Conservation (phyloP, 306 rosid species). For the Gastrolobium bilobum region DNA sequence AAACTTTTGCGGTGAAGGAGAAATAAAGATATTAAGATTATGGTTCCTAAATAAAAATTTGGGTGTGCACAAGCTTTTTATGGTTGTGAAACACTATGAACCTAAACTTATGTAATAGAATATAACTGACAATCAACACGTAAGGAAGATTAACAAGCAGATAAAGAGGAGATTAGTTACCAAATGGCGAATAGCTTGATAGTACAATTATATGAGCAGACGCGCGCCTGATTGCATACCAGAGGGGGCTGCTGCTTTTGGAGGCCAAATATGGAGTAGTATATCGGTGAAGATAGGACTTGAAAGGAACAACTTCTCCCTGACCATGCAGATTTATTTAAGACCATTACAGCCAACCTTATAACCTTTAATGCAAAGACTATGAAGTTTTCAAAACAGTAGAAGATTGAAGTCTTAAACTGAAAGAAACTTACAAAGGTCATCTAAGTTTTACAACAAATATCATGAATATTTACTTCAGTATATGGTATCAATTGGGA, state of each 20-base stretch:
- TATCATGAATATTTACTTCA: constrained; percentile 34
- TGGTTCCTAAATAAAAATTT: not conserved
- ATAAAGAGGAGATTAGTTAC: constrained; percentile 58
- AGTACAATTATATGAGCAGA: constrained; percentile 95
- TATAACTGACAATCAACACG: constrained; percentile 3
- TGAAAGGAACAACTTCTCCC: constrained; percentile 95
- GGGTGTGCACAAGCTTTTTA: not conserved
- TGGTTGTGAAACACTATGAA: constrained; percentile 1
- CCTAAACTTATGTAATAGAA: not conserved
- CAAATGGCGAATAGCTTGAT: constrained; percentile 91
- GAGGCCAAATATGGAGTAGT: constrained; percentile 84
- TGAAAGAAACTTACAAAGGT: constrained; percentile 39
- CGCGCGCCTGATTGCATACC: constrained; percentile 96
- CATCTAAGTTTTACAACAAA: constrained; percentile 41
- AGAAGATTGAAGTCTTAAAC: constrained; percentile 24
- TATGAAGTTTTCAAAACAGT: constrained; percentile 7
- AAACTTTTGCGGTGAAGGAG: constrained; percentile 19
- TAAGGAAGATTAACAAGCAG: constrained; percentile 34
- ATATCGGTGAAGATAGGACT: constrained; percentile 75
- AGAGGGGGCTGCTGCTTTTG: constrained; percentile 87
- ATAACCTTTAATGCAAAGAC: constrained; percentile 25
- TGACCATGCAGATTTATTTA: constrained; percentile 47
- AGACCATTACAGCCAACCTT: constrained; percentile 27
- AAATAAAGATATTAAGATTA: constrained; percentile 21
- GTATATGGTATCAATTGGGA: not conserved